Base-by-base conservation (phyloP, 805 yeast species). In the Helenozyma baotianmanensis region DNA sequence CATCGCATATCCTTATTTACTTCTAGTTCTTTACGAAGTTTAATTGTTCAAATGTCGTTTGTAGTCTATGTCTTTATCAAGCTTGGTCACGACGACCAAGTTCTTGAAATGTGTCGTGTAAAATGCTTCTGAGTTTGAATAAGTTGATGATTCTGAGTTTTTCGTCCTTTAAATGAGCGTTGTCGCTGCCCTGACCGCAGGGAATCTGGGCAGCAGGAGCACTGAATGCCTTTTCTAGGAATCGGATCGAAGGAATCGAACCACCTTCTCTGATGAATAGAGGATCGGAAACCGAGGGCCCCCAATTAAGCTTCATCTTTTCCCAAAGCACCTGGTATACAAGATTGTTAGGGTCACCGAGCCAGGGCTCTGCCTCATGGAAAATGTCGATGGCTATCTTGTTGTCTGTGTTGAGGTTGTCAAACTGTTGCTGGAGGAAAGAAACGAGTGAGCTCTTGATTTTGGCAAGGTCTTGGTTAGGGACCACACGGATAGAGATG, bases 141-240 rank as follows among this genome's bases (percentile, higher is more conserved):
- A 89, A 68, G 51, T 90, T 90, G 23, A 79, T 65, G 15, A 90
- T 76, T 35, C 97, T 65, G 29, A 90, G 56, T 42, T 92, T 74
- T 59, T 90, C 98, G 52, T 92, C 82, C 50, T 81, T 78, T 48
- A 90, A 71, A 64, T 90, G 98, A 1, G 97, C 97, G 50, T 87
- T 86, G 56, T 92, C 97, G 26, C 92, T 78, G 2, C 90, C 75
- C 62, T 90, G 98, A 0, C 97, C 98, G 52, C 97, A 87, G 2
- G 98, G 97, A 21, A 92, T 75, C 57, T 92, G 97, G 1, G 90
- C 94, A 2, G 96, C 97, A 16, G 86, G 85, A 3, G 97, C 96
- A 32, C 70, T 58, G 45, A 90, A 84, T 9, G 73, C 65, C 55
- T 84, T 84, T 49, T 90, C 98, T 43, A 90, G 61, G 39, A 82